Conservation (phyloP, 768 basidiomycete species). For the Dioszegia aurantiaca region DNA sequence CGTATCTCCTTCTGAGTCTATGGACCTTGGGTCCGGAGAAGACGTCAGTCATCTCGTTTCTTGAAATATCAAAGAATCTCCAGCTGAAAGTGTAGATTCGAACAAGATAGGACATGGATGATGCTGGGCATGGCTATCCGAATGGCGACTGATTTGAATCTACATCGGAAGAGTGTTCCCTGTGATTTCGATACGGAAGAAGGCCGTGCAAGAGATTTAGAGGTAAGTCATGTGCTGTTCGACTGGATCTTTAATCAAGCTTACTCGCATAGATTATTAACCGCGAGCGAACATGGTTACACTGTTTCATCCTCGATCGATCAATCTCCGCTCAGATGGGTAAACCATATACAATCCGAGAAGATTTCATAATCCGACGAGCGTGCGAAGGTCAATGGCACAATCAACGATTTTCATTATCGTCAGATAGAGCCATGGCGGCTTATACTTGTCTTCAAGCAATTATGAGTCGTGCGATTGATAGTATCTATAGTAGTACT, state of each 20-base stretch:
- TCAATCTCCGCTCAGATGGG: conserved; percentile 95
- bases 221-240: conserved; percentile 30
- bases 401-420: conserved; percentile 62
- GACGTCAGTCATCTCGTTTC: conserved; percentile 57
- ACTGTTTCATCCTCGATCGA: conserved; percentile 84
- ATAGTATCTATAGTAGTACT: conserved; percentile 77
- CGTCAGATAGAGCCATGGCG: conserved; percentile 67
- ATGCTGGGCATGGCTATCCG: conserved; percentile 66
- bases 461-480: conserved; percentile 80
- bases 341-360: conserved; percentile 85
- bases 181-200: conserved; percentile 73
- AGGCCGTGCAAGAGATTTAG: conserved; percentile 66
- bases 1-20: conserved; percentile 78
- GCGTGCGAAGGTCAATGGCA: conserved; percentile 66
- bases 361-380: conserved; percentile 89
- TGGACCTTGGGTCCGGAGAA: conserved; percentile 96
- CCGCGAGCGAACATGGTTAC: conserved; percentile 89
- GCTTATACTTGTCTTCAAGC: conserved; percentile 86
- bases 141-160: conserved; percentile 92
- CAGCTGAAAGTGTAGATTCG: conserved; percentile 58
- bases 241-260: background rate
- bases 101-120: conserved; percentile 93
- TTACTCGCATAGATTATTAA: conserved; percentile 70
- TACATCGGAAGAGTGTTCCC: conserved; percentile 77
- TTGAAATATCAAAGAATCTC: background rate